These are phyloP conservation scores for Beta lomatogona DNA, from an alignment of 179 eudicot species.

Conservation along the genomic window DNA sequence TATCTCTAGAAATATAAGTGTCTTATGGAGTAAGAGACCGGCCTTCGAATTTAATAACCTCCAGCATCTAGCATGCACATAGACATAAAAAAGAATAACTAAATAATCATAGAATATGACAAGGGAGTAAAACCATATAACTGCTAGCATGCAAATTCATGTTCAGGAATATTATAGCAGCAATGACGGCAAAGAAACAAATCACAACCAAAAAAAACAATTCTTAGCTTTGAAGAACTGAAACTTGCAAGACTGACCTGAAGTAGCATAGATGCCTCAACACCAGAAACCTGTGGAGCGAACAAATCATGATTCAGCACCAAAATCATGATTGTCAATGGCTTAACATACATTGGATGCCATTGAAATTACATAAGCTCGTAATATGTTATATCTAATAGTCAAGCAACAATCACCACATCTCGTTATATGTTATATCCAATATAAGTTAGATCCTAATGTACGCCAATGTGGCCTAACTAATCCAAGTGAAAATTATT, in stretches of 20 bases:
- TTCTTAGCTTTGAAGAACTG: background rate
- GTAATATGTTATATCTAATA: too few relatives aligned
- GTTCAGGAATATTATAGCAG: background rate
- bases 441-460: too few relatives aligned
- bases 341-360: too few relatives aligned
- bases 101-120: background rate
- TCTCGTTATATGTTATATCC: too few relatives aligned
- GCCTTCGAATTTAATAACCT: conserved; percentile 87
- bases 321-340: too few relatives aligned
- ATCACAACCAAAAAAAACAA: background rate
- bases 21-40: conserved; percentile 83
- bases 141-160: background rate
- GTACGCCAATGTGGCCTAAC: too few relatives aligned
- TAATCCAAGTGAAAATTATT: too few relatives aligned
- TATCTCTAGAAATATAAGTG: conserved; percentile 75
- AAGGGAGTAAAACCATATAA: background rate
- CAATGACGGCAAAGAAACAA: background rate
- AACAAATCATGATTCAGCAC: too few relatives aligned
- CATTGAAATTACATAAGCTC: too few relatives aligned
- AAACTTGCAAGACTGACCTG: conserved; percentile 50
- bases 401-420: too few relatives aligned
- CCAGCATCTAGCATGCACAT: conserved; percentile 60
- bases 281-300: conserved; percentile 54
- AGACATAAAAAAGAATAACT: background rate
- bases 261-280: conserved; percentile 97